Base-by-base conservation (phyloP, 345 rosid genomes). In the Eucalyptus virginea region DNA sequence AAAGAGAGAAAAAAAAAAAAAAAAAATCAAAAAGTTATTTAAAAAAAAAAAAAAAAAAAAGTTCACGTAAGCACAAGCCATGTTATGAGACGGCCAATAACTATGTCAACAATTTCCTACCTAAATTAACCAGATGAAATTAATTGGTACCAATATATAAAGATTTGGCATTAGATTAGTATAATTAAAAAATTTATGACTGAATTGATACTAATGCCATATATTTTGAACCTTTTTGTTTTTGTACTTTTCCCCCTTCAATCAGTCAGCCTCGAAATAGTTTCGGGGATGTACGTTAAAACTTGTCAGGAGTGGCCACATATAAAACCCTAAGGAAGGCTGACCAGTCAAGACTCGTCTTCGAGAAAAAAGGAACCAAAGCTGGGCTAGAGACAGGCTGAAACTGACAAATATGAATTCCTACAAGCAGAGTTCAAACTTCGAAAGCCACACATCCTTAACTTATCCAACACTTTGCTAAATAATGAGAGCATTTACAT, bases 41-140 rank as follows among this genome's bases (percentile, higher is more conserved):
- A 16, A 19, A 52, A 42, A 19, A 52, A n/a, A n/a, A 16, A 19
- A 52, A 42, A 19, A 52, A 52, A 3, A 21, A 21, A 52, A 21
- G 58, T 52, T 52, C 0, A 9, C 1, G 1, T 21, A 21, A 21
- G 11, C 2, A 1, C 58, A 21, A 19, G 26, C 5, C 10, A 0
- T 52, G 5, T 9, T 5, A 19, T 52, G 1, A 52, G 58, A 52
- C 11, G 4, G 2, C 58, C 11, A 52, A 19, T 21, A 52, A 0
- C 58, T 21, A 56, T 5, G 12, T 23, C 12, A 23, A 56, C 62
- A 56, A 56, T 56, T 56, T 56, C 28, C 28, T 8, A 56, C 28
- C 28, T 56, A 56, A 56, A 56, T 56, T 56, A 23, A 56, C 28
- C 1, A 11, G 1, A 56, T 56, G 62, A 56, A 56, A 9, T 56